Percentiles rank a stretch among this genome's conserved stretches.
These are phyloP conservation scores for Eucalyptus rudis DNA, from an alignment of 345 rosid genomes.

Conservation along the genomic window DNA sequence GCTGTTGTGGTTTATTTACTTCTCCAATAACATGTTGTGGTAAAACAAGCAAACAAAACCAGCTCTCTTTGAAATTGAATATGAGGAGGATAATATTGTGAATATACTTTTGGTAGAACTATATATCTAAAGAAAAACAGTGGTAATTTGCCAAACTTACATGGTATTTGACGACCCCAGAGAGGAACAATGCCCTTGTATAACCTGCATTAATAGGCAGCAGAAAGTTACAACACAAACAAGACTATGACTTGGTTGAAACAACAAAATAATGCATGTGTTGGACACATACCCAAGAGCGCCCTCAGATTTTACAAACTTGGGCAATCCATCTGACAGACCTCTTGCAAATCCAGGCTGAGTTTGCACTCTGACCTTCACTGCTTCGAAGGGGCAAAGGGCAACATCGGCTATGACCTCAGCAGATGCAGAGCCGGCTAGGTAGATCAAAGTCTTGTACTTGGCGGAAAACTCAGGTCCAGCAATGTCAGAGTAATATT, in stretches of 20 bases:
- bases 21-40: neutral
- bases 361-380: conserved; percentile 93
- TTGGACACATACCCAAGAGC: conserved; percentile 35
- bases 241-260: neutral
- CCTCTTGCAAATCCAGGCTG: conserved; percentile 96
- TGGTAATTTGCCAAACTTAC: conserved; percentile 21
- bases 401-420: conserved; percentile 86
- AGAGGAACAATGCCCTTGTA: conserved; percentile 85
- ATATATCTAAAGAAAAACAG: neutral
- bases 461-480: conserved; percentile 85
- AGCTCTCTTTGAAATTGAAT: neutral
- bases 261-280: neutral
- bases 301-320: conserved; percentile 68
- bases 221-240: neutral
- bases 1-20: neutral
- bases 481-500: conserved; percentile 85
- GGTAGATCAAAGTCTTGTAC: conserved; percentile 83
- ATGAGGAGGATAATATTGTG: neutral
- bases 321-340: conserved; percentile 84
- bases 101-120: neutral
- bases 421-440: conserved; percentile 93
- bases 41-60: neutral
- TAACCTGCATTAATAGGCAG: conserved; percentile 32
- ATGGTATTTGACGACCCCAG: conserved; percentile 99
- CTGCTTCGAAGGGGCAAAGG: conserved; percentile 95